These are phyloP conservation scores for Chlorella sp. DNA, from an alignment of 139 green algal species.

Conservation along the genomic window DNA sequence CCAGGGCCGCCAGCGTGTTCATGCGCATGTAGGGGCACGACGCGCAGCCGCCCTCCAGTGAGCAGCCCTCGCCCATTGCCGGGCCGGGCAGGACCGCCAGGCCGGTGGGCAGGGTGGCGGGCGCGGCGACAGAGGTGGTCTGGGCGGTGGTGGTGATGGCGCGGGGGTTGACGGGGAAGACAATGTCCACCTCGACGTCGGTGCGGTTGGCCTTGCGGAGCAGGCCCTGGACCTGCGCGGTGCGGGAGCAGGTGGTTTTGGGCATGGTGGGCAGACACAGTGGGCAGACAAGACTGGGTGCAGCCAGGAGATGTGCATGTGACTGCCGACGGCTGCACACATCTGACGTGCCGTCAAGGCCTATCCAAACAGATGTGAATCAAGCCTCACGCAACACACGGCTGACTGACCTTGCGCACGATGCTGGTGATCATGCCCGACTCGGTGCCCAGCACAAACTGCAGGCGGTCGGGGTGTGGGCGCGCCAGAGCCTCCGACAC, in stretches of 20 bases:
- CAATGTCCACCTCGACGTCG: constrained; percentile 89
- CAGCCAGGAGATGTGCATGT: too few relatives aligned
- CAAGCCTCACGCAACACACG: too few relatives aligned
- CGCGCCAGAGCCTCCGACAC: constrained; percentile 38
- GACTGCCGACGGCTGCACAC: too few relatives aligned
- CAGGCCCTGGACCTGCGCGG: constrained; percentile 59
- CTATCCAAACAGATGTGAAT: too few relatives aligned
- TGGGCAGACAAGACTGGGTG: too few relatives aligned
- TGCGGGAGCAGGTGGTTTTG: too few relatives aligned
- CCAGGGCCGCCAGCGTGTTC: constrained; percentile 71
- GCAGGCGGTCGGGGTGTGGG: constrained; percentile 60
- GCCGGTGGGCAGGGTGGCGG: constrained; percentile 48
- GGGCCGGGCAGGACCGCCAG: constrained; percentile 61
- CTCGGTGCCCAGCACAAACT: constrained; percentile 97
- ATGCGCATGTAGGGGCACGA: constrained; percentile 99
- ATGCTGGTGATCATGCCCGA: constrained; percentile 97
- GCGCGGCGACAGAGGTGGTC: background rate
- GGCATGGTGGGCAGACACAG: too few relatives aligned
- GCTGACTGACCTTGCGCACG: constrained; percentile 74
- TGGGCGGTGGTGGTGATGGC: constrained; percentile 69
- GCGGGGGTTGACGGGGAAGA: constrained; percentile 82
- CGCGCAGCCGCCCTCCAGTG: constrained; percentile 86
- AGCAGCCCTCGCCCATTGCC: constrained; percentile 88
- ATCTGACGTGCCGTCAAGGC: too few relatives aligned
- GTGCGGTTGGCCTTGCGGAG: constrained; percentile 34